Base-by-base conservation (phyloP, 306 rosid species). In the Rosa multiflora region DNA sequence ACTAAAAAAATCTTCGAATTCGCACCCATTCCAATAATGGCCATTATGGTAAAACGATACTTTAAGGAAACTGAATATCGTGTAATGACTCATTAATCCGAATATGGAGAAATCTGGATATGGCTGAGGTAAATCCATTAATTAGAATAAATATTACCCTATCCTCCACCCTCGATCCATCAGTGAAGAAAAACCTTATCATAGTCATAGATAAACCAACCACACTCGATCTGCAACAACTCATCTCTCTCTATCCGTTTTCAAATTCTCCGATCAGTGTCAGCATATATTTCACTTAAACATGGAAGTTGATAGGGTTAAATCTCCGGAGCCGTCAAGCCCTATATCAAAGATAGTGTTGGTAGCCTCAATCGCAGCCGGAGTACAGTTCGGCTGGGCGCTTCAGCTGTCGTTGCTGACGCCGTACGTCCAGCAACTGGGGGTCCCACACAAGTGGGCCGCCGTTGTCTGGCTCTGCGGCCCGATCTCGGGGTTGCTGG, bases 371-470 rank as follows among this genome's bases (percentile, higher is more conserved):
- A 91, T 93, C 6, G 98, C 98, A 0, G 92, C 98, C 5, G 96
- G 98, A 0, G 59, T 93, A 4, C 97, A 91, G 56, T 93, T 93
- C 58, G 98, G 97, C 0, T 93, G 98, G 98, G 98, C 97, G 32
- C 77, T 93, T 0, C 97, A 93, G 59, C 92, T 93, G 0, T 91
- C 97, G 0, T 76, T 93, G 0, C 59, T 93, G 11, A 93, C 97
- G 10, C 98, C 98, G 0, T 93, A 93, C 67, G 92, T 93, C 1
- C 98, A 91, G 70, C 86, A 86, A n/a, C n/a, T n/a, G n/a, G 97
- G 98, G 0, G 86, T 91, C 10, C 88, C 95, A 0, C 98, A 91
- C 70, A 81, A 79, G 0, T 91, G 91, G 90, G 86, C 97, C 11
- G 66, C 97, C 10, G 87, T 85, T 81, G 88, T 93, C 61, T 93